phyloP scores from a whole-genome alignment of 768 basidiomycete species.

The Tricholoma hemisulphureum region DNA sequence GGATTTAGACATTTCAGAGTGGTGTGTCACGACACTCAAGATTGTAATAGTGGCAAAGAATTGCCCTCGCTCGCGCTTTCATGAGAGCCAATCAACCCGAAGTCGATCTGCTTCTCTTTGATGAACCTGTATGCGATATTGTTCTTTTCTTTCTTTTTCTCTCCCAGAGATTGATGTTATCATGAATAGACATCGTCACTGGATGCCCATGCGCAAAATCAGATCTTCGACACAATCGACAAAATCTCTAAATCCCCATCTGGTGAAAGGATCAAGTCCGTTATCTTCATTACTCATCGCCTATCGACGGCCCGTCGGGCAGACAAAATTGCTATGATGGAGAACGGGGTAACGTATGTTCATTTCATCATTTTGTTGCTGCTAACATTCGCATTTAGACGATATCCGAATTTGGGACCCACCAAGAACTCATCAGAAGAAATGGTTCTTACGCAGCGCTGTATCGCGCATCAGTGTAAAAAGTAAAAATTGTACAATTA shows the following conservation, averaged over 20 bases:
- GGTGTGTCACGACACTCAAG: neutral
- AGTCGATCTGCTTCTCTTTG: slow-evolving; percentile 78
- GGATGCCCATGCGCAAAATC: slow-evolving; percentile 77
- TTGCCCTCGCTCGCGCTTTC: slow-evolving; percentile 84
- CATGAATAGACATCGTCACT: slow-evolving; percentile 67
- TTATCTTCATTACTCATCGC: slow-evolving; percentile 83
- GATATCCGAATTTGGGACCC: slow-evolving; percentile 74
- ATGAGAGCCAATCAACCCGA: slow-evolving; percentile 77
- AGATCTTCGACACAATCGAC: slow-evolving; percentile 75
- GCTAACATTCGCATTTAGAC: slow-evolving; percentile 40
- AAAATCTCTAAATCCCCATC: slow-evolving; percentile 57
- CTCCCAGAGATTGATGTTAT: slow-evolving; percentile 3
- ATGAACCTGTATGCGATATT: slow-evolving; percentile 65
- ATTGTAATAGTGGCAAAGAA: slow-evolving; percentile 70
- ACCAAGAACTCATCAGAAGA: slow-evolving; percentile 59
- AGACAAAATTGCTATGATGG: slow-evolving; percentile 87
- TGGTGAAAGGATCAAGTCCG: slow-evolving; percentile 63
- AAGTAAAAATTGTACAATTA: neutral
- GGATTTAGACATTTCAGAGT: neutral
- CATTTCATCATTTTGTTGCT: slow-evolving; percentile 13
- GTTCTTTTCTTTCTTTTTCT: slow-evolving; percentile 4
- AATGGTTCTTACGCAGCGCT: slow-evolving; percentile 67
- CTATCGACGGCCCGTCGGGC: slow-evolving; percentile 79
- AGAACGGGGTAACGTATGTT: slow-evolving; percentile 51
- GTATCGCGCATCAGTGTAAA: slow-evolving; percentile 65